Percentiles rank a stretch among this genome's conserved stretches.
Evolutionary conservation across 257 asterid species (phyloP).

Genomic region (Nicotiana knightiana): DNA sequence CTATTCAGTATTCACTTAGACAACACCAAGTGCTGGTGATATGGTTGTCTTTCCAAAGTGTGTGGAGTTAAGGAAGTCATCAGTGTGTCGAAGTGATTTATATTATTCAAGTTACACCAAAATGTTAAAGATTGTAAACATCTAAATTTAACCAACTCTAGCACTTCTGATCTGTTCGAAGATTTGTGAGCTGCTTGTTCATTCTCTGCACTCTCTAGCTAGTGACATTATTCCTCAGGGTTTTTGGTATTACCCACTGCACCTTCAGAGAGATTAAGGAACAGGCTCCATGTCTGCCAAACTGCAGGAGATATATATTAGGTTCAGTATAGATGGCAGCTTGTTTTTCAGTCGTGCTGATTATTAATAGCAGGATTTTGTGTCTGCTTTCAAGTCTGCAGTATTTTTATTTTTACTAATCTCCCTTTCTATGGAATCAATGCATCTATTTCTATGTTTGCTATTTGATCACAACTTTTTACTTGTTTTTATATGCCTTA

Average conservation of each 20-base stretch:
- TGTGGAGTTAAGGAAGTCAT: background rate
- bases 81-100: background rate
- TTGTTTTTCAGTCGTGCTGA: background rate
- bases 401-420: background rate
- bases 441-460: background rate
- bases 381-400: background rate
- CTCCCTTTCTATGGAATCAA: background rate
- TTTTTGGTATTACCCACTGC: background rate
- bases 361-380: background rate
- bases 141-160: background rate
- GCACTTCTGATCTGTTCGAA: background rate
- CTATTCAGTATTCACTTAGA: too few relatives aligned
- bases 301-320: background rate
- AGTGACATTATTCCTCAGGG: background rate
- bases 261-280: background rate
- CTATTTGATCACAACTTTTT: background rate
- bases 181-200: too few relatives aligned
- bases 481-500: constrained; percentile 8
- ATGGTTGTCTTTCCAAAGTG: background rate
- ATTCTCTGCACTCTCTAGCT: background rate
- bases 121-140: background rate
- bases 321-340: background rate
- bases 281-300: background rate
- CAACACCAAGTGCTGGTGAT: too few relatives aligned
- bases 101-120: background rate